Evolutionary conservation across 2,329 filamentous ascomycete genomes (phyloP).

Genomic region (Chrysoporthe deuterocubensis): DNA sequence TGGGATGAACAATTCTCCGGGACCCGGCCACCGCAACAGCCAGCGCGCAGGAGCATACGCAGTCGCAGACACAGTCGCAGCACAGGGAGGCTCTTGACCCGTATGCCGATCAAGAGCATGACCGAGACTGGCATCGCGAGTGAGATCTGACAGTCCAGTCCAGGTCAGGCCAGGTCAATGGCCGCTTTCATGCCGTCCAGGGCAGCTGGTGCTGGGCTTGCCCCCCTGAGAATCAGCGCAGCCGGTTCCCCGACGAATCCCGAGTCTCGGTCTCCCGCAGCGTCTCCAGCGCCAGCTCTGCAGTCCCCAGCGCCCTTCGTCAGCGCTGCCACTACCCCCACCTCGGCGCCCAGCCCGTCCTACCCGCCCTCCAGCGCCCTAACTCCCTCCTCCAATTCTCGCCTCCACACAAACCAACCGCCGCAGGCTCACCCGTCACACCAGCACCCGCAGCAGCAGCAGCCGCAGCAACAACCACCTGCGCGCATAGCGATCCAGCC

Average conservation of each 20-base stretch:
- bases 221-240: slow-evolving; percentile 25
- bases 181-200: slow-evolving; percentile 17
- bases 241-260: slow-evolving; percentile 25
- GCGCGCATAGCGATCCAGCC: slow-evolving; percentile 24
- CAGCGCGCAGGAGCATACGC: neutral
- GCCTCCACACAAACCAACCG: slow-evolving; percentile 9
- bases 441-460: slow-evolving; percentile 1
- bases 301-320: slow-evolving; percentile 9
- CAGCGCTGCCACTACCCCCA: slow-evolving; percentile 28
- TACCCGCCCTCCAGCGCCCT: slow-evolving; percentile 11
- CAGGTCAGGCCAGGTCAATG: slow-evolving; percentile 9
- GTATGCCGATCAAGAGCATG: neutral
- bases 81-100: neutral
- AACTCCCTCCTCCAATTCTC: slow-evolving; percentile 14
- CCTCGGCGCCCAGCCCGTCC: slow-evolving; percentile 22
- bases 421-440: slow-evolving; percentile 11
- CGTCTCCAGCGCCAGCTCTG: slow-evolving; percentile 9
- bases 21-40: neutral
- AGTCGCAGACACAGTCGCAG: neutral
- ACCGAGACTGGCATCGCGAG: neutral
- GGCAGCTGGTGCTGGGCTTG: slow-evolving; percentile 18
- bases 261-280: slow-evolving; percentile 7
- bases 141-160: neutral
- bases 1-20: neutral
- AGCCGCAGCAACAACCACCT: slow-evolving; percentile 12